Evolutionary conservation across 768 basidiomycete genomes (phyloP), one percentile per base, ranked within the genome.

Genomic region (Boletus tylopilopsis): DNA sequence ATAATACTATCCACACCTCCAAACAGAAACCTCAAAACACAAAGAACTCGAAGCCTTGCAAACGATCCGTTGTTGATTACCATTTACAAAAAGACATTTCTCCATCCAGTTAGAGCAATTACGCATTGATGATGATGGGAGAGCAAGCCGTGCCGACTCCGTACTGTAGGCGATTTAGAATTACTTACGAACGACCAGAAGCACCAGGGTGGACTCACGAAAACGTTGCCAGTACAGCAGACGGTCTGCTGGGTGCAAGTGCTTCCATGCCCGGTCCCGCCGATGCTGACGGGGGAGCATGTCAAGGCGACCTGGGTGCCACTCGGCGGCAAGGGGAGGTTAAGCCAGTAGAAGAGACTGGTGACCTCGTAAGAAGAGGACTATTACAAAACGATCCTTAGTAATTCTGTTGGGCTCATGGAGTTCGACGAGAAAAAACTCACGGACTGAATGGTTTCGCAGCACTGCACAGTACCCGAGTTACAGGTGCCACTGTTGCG

Each of bases 381-480:
- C 40, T 49, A 25, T 49, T n/a, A 16, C 15, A n/a, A 21, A 35
- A 19, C 9, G 4, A n/a, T 16, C 36, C 19, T 40, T 6, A 33
- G 30, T 6, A 2, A n/a, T n/a, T n/a, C n/a, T 37, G 22, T 35
- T n/a, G n/a, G 15, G 8, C n/a, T 50, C 27, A 10, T 5, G 13
- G 6, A 7, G 4, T 2, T 45, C 30, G 11, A 29, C 30, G 18
- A 44, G 12, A 27, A 11, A n/a, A 21, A 38, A 5, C 27, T 50
- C 37, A 45, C 42, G 16, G 16, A 15, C 3, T 12, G 15, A 16
- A 12, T 12, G 24, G 16, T 42, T 24, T 19, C 3, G 37, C 42
- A 58, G 49, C 53, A 60, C 23, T n/a, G n/a, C n/a, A n/a, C n/a
- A 16, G 58, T 41, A 4, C 76, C 78, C 24, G 72, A 69, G 59